Percentiles rank a stretch among this genome's conserved stretches.
phyloP scores from a whole-genome alignment of 345 rosid genomes.

The Rhodamnia argentea region DNA sequence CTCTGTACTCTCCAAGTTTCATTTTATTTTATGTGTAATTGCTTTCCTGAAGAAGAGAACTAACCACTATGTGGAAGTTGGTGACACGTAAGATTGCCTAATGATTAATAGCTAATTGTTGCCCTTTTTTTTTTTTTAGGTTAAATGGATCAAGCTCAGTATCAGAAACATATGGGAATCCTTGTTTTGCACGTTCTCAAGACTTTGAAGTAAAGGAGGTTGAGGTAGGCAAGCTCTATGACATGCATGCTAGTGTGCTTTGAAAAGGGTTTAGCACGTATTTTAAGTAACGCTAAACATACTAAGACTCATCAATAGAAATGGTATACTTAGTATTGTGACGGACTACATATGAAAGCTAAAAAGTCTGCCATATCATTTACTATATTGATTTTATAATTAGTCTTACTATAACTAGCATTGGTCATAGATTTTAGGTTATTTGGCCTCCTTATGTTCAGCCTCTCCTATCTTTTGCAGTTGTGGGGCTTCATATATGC shows the following conservation, averaged over 20 bases:
- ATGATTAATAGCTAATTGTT: not conserved
- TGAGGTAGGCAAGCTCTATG: no score
- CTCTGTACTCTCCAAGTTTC: no score
- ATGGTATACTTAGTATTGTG: no score
- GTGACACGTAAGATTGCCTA: not conserved
- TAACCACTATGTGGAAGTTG: not conserved
- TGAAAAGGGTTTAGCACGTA: no score
- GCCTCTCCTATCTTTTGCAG: conserved; percentile 21
- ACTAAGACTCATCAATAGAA: not conserved
- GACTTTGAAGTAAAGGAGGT: no score
- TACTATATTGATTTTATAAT: no score
- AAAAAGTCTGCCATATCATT: no score
- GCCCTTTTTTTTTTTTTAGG: conserved; percentile 23
- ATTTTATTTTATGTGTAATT: not conserved
- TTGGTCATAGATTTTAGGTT: not conserved
- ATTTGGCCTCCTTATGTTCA: not conserved
- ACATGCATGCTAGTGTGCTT: no score
- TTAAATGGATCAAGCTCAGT: conserved; percentile 82
- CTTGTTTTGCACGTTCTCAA: conserved; percentile 71
- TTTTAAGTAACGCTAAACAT: no score
- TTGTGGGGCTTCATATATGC: conserved; percentile 88
- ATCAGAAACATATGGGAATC: conserved; percentile 89
- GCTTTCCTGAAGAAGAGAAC: not conserved
- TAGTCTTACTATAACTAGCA: not conserved
- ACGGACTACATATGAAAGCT: no score